phyloP scores from a whole-genome alignment of 2,329 filamentous ascomycete species.

The Metarhizium robertsii region DNA sequence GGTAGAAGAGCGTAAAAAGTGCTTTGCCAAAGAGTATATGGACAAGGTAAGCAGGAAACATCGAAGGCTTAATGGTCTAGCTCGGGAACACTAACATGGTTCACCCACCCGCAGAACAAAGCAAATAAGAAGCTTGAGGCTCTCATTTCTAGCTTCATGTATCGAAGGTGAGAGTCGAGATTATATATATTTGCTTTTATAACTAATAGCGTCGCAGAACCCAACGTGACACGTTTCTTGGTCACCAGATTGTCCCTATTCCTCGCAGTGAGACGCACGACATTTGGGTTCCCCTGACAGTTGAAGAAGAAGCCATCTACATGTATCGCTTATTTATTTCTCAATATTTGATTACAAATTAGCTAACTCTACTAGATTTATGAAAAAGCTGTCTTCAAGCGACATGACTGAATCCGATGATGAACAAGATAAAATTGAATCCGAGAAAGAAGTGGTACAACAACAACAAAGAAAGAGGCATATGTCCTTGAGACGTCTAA shows the following conservation, averaged over 20 bases:
- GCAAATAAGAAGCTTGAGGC: slow-evolving; percentile 11
- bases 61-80: neutral
- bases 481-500: neutral
- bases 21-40: slow-evolving; percentile 8
- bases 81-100: neutral
- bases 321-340: slow-evolving; percentile 10
- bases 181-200: neutral
- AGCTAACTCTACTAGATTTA: neutral
- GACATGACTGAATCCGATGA: neutral
- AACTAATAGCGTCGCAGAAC: slow-evolving; percentile 11
- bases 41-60: slow-evolving; percentile 6
- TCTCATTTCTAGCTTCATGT: slow-evolving; percentile 15
- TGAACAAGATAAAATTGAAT: neutral
- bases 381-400: neutral
- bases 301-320: slow-evolving; percentile 17
- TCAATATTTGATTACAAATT: neutral
- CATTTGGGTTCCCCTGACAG: slow-evolving; percentile 14
- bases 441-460: neutral
- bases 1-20: neutral
- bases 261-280: slow-evolving; percentile 8
- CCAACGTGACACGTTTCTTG: slow-evolving; percentile 18
- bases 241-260: slow-evolving; percentile 15
- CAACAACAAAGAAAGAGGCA: neutral
- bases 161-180: slow-evolving; percentile 15
- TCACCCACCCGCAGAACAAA: slow-evolving; percentile 1